phyloP scores from a whole-genome alignment of 768 basidiomycete genomes.

The Baorangia bicolor region DNA sequence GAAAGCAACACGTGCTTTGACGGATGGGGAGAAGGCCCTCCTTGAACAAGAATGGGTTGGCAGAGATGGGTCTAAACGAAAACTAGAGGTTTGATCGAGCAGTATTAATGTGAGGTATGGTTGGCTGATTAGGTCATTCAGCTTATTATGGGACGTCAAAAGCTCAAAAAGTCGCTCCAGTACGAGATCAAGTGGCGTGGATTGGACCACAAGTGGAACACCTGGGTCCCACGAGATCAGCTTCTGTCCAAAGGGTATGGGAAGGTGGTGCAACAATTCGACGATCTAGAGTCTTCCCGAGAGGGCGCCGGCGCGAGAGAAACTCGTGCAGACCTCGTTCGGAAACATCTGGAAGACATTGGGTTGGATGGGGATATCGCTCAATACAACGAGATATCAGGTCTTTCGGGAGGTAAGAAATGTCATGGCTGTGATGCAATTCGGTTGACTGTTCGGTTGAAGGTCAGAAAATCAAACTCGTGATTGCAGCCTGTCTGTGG shows the following conservation, averaged over 20 bases:
- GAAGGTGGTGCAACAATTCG: conserved; percentile 91
- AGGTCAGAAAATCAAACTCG: conserved; percentile 97
- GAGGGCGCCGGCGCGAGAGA: conserved; percentile 94
- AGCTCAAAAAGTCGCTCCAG: conserved; percentile 92
- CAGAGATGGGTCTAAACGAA: conserved; percentile 86
- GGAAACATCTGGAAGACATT: conserved; percentile 93
- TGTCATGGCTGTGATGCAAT: conserved; percentile 9
- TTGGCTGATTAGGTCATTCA: conserved; percentile 31
- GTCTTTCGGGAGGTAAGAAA: conserved; percentile 80
- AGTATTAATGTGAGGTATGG: conserved; percentile 8
- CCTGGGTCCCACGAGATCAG: conserved; percentile 89
- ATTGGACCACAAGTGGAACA: conserved; percentile 83
- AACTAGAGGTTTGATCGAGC: conserved; percentile 70
- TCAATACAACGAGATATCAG: conserved; percentile 95
- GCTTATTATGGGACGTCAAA: conserved; percentile 92
- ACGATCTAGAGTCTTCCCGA: conserved; percentile 92
- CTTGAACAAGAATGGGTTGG: conserved; percentile 89
- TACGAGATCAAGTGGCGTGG: conserved; percentile 91
- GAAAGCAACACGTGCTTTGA: conserved; percentile 87
- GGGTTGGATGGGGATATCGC: conserved; percentile 97
- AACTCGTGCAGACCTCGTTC: conserved; percentile 73
- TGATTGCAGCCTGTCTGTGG: conserved; percentile 94
- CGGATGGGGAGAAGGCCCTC: conserved; percentile 76
- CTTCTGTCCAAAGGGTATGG: conserved; percentile 82
- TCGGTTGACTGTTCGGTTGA: conserved; percentile 13